phyloP scores from a whole-genome alignment of 169 alveolate genomes.

The Babesia divergens region DNA sequence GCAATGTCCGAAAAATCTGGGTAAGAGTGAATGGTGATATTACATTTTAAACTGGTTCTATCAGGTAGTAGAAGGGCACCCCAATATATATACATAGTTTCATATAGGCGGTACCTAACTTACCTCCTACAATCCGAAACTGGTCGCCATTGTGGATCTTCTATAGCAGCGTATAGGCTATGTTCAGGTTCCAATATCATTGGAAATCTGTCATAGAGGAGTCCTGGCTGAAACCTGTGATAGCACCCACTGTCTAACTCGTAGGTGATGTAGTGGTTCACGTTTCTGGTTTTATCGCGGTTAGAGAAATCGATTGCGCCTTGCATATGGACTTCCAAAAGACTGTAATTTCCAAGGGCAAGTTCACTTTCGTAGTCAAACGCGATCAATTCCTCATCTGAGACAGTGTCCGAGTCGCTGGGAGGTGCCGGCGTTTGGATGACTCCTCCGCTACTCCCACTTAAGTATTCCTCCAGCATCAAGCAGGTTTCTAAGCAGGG shows the following conservation, averaged over 20 bases:
- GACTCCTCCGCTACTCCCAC: not conserved
- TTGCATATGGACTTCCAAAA: not conserved
- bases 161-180: slow-evolving; percentile 7
- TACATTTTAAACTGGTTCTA: no score
- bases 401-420: not conserved
- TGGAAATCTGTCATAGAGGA: not conserved
- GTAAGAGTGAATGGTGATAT: not conserved
- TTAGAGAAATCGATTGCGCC: not conserved
- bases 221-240: not conserved
- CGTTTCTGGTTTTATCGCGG: not conserved
- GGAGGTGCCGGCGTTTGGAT: not conserved
- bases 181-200: not conserved
- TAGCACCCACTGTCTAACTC: not conserved
- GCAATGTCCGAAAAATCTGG: slow-evolving; percentile 63
- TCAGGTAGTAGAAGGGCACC: not conserved
- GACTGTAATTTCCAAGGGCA: not conserved
- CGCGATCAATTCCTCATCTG: not conserved
- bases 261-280: slow-evolving; percentile 14
- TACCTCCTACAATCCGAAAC: not conserved
- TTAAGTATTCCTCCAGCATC: slow-evolving; percentile 5
- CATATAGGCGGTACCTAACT: no score
- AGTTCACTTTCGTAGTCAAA: slow-evolving; percentile 1
- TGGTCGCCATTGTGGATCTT: slow-evolving; percentile 18
- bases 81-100: no score
- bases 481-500: slow-evolving; percentile 17